phyloP scores from a whole-genome alignment of 345 rosid species.

The Cardamine occulta region DNA sequence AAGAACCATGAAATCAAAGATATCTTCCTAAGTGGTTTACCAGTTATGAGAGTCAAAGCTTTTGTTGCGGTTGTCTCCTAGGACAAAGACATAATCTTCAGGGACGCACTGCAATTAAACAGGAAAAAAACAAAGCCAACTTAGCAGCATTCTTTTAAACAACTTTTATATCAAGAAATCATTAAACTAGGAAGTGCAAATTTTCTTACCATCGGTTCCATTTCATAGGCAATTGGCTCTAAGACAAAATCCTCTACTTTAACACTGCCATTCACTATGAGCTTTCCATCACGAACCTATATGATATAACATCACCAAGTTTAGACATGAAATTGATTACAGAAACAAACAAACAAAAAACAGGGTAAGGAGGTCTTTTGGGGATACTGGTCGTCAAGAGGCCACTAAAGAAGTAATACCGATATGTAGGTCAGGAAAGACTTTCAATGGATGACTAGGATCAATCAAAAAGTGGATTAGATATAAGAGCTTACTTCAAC shows the following conservation, averaged over 20 bases:
- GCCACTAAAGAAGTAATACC: constrained; percentile 1
- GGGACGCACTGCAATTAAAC: constrained; percentile 69
- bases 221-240: constrained; percentile 76
- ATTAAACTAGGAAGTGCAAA: neutral
- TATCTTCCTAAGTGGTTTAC: constrained; percentile 50
- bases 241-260: constrained; percentile 70
- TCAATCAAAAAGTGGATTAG: constrained; percentile 29
- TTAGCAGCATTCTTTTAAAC: constrained; percentile 13
- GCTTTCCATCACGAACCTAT: constrained; percentile 73
- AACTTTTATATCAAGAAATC: neutral
- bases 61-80: constrained; percentile 95
- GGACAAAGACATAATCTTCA: constrained; percentile 78
- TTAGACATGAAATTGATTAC: constrained; percentile 7
- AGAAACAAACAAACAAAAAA: neutral
- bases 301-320: constrained; percentile 26
- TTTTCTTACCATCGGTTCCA: constrained; percentile 66
- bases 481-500: constrained; percentile 71
- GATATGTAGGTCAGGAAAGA: constrained; percentile 25
- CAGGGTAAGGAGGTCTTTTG: neutral
- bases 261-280: constrained; percentile 66
- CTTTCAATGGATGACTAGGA: constrained; percentile 13
- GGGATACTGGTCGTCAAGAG: constrained; percentile 5
- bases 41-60: constrained; percentile 92
- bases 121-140: neutral
- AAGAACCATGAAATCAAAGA: constrained; percentile 7